Base-by-base conservation (phyloP, 139 green algal genomes). In the Chlamydomonas schloesseri region DNA sequence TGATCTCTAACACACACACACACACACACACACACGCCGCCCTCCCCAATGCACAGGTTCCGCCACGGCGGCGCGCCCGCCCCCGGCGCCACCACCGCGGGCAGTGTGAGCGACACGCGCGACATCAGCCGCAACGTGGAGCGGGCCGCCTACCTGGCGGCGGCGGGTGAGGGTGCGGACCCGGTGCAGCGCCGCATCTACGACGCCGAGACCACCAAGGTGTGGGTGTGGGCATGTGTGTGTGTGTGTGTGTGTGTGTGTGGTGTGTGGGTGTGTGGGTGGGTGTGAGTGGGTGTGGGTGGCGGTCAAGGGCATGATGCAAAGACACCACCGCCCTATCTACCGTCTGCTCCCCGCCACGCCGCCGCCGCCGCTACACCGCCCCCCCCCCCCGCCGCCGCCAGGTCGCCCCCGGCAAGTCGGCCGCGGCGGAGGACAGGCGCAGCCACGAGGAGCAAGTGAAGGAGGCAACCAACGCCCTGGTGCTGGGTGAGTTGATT, bases 61-160 rank as follows among this genome's bases (percentile, higher is more conserved):
- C 31, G 33, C 3, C 74, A 71, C 50, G 55, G 84, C 73, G 74
- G 53, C 33, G 74, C 21, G 31, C 58, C 53, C 73, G 74, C 73
- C 67, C 74, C 64, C 37, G 31, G 18, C n/a, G 14, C 60, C 50
- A 80, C 65, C 47, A 88, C 65, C 34, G 8, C 14, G 17, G 73
- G 74, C 3, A 18, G 6, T 0, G 67, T 84, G 28, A 24, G 33
- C 37, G 64, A 84, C 37, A 71, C 73, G 1, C 21, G n/a, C 20
- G 83, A 90, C 72, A 87, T 93, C 53, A 73, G 86, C 15, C 83
- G 86, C 71, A 93, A 93, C 74, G 83, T 91, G 65, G 89, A 93
- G 86, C 82, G 89, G n/a, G 87, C 72, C 11, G 80, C 83, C 67
- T 78, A 93, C 73, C 83, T 89, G 31, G 42, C 42, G 6, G 42